These are phyloP conservation scores for Mucor lusitanicus DNA, from an alignment of 371 early-diverging fungal species.

Conservation along the genomic window DNA sequence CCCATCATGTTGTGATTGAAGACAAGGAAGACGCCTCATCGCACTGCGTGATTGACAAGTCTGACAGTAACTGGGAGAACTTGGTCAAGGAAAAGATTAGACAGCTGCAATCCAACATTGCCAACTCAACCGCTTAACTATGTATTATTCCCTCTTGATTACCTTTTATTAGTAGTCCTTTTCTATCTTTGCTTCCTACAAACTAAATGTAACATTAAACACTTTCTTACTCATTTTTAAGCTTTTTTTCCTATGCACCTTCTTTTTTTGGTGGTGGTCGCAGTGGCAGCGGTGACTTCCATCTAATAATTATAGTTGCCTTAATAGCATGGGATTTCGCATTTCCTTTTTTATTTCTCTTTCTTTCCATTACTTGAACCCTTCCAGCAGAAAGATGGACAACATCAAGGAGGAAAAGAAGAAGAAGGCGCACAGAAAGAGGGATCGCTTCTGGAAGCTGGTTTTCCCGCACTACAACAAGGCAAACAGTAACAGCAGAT, in stretches of 20 bases:
- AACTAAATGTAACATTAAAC: background rate
- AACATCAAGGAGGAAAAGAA: constrained; percentile 11
- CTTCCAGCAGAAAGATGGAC: background rate
- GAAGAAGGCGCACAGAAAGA: constrained; percentile 15
- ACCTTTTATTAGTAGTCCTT: background rate
- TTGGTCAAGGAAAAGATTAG: constrained; percentile 24
- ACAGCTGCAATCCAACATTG: constrained; percentile 14
- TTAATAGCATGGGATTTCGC: background rate
- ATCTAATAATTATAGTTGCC: too few relatives aligned
- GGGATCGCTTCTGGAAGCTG: constrained; percentile 21
- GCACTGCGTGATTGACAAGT: constrained; percentile 30
- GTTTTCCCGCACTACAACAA: constrained; percentile 12
- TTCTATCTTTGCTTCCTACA: background rate
- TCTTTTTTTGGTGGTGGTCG: too few relatives aligned
- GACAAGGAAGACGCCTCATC: constrained; percentile 27
- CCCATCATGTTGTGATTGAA: constrained; percentile 33
- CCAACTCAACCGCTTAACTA: constrained; percentile 1
- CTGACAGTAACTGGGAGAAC: constrained; percentile 30
- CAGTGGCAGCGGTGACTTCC: background rate
- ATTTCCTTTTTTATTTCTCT: background rate
- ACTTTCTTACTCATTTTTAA: background rate
- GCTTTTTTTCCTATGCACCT: background rate
- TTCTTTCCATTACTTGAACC: constrained; percentile 1
- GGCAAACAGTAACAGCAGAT: background rate
- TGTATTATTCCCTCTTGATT: constrained; percentile 2